Evolutionary conservation across 163 green algal species (phyloP).

Genomic region (Scenedesmus sp.): DNA sequence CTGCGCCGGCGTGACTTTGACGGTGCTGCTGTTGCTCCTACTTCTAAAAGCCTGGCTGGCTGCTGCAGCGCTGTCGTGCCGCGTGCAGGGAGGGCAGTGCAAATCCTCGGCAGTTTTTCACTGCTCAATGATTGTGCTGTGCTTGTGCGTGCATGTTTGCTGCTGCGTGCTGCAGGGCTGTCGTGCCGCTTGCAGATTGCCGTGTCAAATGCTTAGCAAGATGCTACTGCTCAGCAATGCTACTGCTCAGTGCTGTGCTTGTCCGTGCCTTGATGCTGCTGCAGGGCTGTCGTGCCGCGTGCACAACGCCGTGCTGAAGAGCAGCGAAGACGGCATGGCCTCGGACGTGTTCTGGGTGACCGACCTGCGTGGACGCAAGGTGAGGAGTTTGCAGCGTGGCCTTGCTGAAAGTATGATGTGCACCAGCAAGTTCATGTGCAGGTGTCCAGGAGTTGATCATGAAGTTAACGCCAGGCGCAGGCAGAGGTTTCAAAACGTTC

Average conservation of each 20-base stretch:
- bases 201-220: not conserved
- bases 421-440: too few relatives aligned
- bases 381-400: not conserved
- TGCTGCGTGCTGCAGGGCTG: not conserved
- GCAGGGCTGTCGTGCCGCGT: slow-evolving; percentile 46
- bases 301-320: slow-evolving; percentile 54
- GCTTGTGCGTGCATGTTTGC: too few relatives aligned
- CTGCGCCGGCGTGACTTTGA: too few relatives aligned
- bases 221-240: too few relatives aligned
- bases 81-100: too few relatives aligned
- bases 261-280: not conserved
- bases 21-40: too few relatives aligned
- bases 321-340: slow-evolving; percentile 27
- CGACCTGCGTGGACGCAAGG: slow-evolving; percentile 36
- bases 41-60: too few relatives aligned
- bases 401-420: too few relatives aligned
- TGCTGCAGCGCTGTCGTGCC: too few relatives aligned
- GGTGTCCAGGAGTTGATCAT: too few relatives aligned
- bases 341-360: slow-evolving; percentile 52
- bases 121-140: not conserved
- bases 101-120: not conserved
- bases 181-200: not conserved
- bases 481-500: too few relatives aligned
- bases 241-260: not conserved
- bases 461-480: too few relatives aligned